Conservation (phyloP, 352 stramenopile species). For the Pseudoperonospora humuli region DNA sequence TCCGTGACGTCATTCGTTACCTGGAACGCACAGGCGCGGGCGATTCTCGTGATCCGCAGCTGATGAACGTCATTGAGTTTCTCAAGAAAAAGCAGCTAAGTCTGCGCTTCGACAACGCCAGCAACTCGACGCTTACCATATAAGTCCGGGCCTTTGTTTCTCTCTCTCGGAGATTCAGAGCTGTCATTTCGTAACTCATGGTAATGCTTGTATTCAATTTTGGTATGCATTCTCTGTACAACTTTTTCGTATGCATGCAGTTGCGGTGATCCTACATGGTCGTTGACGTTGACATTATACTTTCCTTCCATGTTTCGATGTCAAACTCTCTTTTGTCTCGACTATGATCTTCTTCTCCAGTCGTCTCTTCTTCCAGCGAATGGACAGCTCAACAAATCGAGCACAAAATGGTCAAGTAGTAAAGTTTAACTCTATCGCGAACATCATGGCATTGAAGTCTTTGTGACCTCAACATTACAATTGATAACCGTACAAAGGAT, state of each 20-base stretch:
- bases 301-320: constrained; percentile 5
- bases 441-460: no score
- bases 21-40: constrained; percentile 62
- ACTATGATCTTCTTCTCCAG: constrained; percentile 24
- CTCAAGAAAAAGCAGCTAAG: constrained; percentile 87
- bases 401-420: constrained; percentile 37
- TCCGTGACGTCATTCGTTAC: constrained; percentile 82
- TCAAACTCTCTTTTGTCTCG: constrained; percentile 17
- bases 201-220: constrained; percentile 6
- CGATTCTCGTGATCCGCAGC: constrained; percentile 58
- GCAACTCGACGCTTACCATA: constrained; percentile 76
- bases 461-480: no score
- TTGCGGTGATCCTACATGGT: constrained; percentile 3
- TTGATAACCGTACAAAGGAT: no score
- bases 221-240: constrained; percentile 1
- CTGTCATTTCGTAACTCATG: constrained; percentile 6
- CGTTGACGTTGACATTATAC: constrained; percentile 4
- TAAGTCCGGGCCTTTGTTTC: constrained; percentile 21
- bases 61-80: constrained; percentile 75
- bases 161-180: background rate
- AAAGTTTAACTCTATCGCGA: no score
- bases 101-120: constrained; percentile 80
- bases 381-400: constrained; percentile 51
- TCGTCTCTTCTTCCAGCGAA: constrained; percentile 66
- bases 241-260: background rate